Evolutionary conservation across 2,329 filamentous ascomycete genomes (phyloP), one percentile per base, ranked within the genome.

Genomic region (Stachybotrys echinatus): DNA sequence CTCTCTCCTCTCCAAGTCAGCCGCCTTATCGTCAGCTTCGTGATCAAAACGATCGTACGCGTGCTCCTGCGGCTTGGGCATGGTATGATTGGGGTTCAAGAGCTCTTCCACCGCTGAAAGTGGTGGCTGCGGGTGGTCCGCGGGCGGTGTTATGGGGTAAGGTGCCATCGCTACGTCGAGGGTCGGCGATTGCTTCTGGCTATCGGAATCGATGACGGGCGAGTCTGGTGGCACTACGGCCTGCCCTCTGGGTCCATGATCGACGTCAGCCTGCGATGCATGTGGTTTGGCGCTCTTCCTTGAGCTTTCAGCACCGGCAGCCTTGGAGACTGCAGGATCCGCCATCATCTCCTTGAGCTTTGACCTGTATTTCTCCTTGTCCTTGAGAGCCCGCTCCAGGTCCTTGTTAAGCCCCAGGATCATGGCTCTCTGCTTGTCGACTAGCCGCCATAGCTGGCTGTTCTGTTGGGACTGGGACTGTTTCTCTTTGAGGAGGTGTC

Each of bases 391-490:
- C 48, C 89, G 83, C 68, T 97, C 92, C 12, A 99, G 74, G 65
- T 99, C 94, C 67, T 94, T 95, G 64, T 97, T 96, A 54, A 99
- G 76, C 7, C 92, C 92, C 19, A 96, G 70, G 49, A 99, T 91
- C 84, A 99, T 92, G 17, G 90, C 84, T 54, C 92, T 81, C 68
- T 99, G 94, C 73, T 99, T 97, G 67, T 97, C 92, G 46, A 99
- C 91, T 44, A 99, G 73, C 47, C 91, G 86, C 94, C 94, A 99
- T 61, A 99, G 73, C 66, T 99, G 92, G 18, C 85, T 77, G 65
- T 97, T 97, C 64, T 97, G 94, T 58, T 89, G 87, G 5, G 89
- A 83, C 49, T 91, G 88, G 45, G 89, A 88, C 55, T 92, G 84
- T 67, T 96, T 97, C 65, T 99, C 94, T 65, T 89, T 95, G 55